Base-by-base conservation (phyloP, 2,329 filamentous ascomycete species). In the Zasmidium angulare region DNA sequence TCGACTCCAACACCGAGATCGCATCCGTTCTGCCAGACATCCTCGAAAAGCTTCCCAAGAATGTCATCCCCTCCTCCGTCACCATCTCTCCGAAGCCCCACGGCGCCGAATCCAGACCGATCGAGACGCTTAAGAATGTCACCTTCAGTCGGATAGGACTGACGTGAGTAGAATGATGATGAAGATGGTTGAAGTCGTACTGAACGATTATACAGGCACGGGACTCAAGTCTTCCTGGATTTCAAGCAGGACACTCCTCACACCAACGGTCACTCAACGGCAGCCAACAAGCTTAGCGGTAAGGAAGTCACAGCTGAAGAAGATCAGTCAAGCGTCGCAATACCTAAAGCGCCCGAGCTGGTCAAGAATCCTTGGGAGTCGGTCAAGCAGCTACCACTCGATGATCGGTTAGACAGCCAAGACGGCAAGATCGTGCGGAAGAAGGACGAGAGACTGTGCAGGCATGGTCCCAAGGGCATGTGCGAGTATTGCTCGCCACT, bases 401-500 rank as follows among this genome's bases (percentile, higher is more conserved):
- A 99, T 72, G 88, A 99, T 72, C 81, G 84, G 57, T 79, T 99
- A 71, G 95, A 99, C 76, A 91, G 86, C 77, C 84, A 88, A 66
- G 89, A 95, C 81, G 95, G 95, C 66, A 99, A 96, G 79, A 96
- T 97, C 53, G 79, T 86, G 20, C 83, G 93, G 63, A 84, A 84
- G 62, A 83, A 83, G 59, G 91, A 96, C 73, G 74, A 78, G 59
- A 90, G 90, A 73, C 95, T 99, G 92, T 99, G 95, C 79, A 88
- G 91, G 63, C 95, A 99, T 74, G 93, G 93, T 1, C 88, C 89
- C 53, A 98, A 96, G 77, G 95, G 95, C 74, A 99, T 99, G 95
- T 99, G 95, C 76, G 95, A 99, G 77, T 96, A 97, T 77, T 99
- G 95, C 79, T 96, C 96, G 86, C 96, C 96, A 0, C 79, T 98